These are phyloP conservation scores for Ramaria sp. DNA, from an alignment of 768 basidiomycete genomes.

Conservation along the genomic window DNA sequence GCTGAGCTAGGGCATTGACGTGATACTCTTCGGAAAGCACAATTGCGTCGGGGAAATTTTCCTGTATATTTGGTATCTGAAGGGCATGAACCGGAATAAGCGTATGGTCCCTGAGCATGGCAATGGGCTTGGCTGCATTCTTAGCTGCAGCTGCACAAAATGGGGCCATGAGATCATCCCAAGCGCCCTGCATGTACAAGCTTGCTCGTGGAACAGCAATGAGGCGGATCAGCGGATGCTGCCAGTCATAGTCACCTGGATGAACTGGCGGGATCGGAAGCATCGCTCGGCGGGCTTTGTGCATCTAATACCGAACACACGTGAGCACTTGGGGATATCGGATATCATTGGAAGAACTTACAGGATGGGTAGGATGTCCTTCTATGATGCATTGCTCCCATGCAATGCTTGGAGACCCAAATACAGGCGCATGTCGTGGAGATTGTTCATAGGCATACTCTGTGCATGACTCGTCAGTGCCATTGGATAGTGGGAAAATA, in stretches of 20 bases:
- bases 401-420: slow-evolving; percentile 32
- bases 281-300: slow-evolving; percentile 35
- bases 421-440: slow-evolving; percentile 28
- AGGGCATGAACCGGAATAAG: slow-evolving; percentile 12
- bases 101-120: not conserved
- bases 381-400: slow-evolving; percentile 52
- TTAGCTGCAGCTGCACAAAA: not conserved
- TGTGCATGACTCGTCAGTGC: slow-evolving; percentile 10
- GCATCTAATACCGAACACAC: slow-evolving; percentile 36
- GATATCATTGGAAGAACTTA: slow-evolving; percentile 15
- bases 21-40: slow-evolving; percentile 32
- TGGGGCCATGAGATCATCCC: slow-evolving; percentile 25
- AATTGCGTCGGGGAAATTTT: slow-evolving; percentile 33
- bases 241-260: slow-evolving; percentile 31
- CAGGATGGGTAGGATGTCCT: slow-evolving; percentile 52
- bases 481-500: not conserved
- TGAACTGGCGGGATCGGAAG: slow-evolving; percentile 10
- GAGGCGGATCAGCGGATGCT: slow-evolving; percentile 40
- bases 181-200: slow-evolving; percentile 32
- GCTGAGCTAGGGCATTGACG: slow-evolving; percentile 14
- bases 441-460: slow-evolving; percentile 31
- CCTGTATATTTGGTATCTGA: slow-evolving; percentile 34
- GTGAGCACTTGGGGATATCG: slow-evolving; percentile 15
- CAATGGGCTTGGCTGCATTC: not conserved
- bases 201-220: slow-evolving; percentile 28